Conservation (phyloP, 2,329 filamentous ascomycete genomes). For the Cryphonectria parasitica region DNA sequence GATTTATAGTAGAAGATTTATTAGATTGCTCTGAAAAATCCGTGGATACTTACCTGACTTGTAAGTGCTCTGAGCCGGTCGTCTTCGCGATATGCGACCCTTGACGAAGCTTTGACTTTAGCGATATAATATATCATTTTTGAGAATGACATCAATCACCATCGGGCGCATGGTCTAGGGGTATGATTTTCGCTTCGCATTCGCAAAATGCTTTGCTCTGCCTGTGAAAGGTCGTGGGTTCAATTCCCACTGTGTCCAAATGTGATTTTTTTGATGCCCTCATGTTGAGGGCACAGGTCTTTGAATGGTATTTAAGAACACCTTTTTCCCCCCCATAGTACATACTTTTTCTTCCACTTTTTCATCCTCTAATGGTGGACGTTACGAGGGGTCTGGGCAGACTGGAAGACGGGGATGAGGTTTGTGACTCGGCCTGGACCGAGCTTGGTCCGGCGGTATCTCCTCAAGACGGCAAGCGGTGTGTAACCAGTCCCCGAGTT, state of each 20-base stretch:
- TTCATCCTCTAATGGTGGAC: neutral
- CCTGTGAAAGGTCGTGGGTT: constrained; percentile 7
- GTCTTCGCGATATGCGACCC: too few species aligned
- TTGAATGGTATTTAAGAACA: neutral
- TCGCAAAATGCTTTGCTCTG: neutral
- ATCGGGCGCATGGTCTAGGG: neutral
- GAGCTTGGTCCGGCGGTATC: too few species aligned
- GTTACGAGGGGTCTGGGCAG: neutral
- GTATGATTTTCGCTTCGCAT: constrained; percentile 11
- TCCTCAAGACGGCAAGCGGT: constrained; percentile 1
- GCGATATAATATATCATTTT: too few species aligned
- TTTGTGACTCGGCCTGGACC: neutral
- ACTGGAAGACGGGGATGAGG: neutral
- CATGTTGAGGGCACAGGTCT: neutral
- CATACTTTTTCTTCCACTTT: neutral
- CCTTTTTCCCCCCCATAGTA: too few species aligned
- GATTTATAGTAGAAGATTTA: too few species aligned
- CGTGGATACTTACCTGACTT: neutral
- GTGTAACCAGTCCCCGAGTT: neutral
- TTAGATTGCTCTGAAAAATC: neutral
- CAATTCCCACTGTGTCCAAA: constrained; percentile 5
- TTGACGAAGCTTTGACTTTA: too few species aligned
- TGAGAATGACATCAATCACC: too few species aligned
- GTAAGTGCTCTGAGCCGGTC: neutral
- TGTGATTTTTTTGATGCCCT: neutral